phyloP scores from a whole-genome alignment of 768 basidiomycete genomes.

The Candolleomyces eurysporus region DNA sequence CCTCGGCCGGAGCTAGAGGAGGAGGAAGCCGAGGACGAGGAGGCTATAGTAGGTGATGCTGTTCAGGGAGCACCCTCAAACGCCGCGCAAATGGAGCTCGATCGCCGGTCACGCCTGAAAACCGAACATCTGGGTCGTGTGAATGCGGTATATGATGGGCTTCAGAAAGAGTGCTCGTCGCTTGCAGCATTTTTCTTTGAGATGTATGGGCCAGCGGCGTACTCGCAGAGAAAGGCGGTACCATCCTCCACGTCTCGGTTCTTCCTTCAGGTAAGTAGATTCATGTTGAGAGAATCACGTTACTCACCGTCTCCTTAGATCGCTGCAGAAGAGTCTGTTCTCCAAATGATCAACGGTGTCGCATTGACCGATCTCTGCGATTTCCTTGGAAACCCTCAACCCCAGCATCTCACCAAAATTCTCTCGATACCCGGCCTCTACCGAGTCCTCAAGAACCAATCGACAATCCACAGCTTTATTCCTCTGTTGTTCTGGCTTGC shows the following conservation, averaged over 20 bases:
- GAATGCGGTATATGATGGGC: background rate
- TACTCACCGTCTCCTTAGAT: background rate
- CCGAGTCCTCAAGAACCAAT: background rate
- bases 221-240: background rate
- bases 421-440: background rate
- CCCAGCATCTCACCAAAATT: background rate
- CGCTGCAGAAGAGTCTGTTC: background rate
- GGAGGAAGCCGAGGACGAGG: too few species aligned
- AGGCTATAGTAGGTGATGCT: too few species aligned
- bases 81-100: too few species aligned
- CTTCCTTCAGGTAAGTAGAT: background rate
- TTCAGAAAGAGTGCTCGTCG: background rate
- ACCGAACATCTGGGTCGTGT: background rate
- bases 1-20: too few species aligned
- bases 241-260: background rate
- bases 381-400: background rate
- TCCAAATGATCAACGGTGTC: too few species aligned
- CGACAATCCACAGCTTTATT: background rate
- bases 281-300: background rate
- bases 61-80: too few species aligned
- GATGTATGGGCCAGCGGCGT: background rate
- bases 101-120: background rate
- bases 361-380: background rate
- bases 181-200: background rate
- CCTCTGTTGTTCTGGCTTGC: too few species aligned